These are phyloP conservation scores for Xeromyces bisporus DNA, from an alignment of 495 filamentous ascomycete genomes.

Conservation along the genomic window DNA sequence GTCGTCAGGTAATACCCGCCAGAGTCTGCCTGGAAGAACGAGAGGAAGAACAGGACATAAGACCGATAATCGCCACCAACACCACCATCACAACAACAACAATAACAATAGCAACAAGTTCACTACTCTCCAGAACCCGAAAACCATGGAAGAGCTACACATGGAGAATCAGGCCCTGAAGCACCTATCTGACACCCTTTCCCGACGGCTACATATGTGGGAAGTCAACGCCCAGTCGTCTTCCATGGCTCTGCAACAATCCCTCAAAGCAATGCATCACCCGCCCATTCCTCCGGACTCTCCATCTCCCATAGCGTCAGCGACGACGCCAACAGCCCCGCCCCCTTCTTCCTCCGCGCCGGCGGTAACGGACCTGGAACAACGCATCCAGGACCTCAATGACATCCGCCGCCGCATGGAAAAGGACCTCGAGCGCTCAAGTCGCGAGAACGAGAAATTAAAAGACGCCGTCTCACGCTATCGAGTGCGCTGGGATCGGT, in stretches of 20 bases:
- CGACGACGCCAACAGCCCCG: constrained; percentile 10
- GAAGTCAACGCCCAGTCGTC: constrained; percentile 71
- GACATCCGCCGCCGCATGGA: constrained; percentile 27
- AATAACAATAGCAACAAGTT: constrained; percentile 19
- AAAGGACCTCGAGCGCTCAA: constrained; percentile 39
- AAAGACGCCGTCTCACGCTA: constrained; percentile 49
- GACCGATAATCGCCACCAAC: background rate
- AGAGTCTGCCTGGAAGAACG: constrained; percentile 10
- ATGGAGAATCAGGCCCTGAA: constrained; percentile 66
- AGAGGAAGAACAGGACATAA: constrained; percentile 11
- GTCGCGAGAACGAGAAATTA: constrained; percentile 53
- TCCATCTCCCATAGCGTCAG: constrained; percentile 11
- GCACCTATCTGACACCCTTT: constrained; percentile 58
- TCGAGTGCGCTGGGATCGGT: constrained; percentile 62
- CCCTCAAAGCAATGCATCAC: constrained; percentile 48
- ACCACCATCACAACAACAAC: too few relatives aligned
- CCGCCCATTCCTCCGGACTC: constrained; percentile 21
- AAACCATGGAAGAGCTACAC: constrained; percentile 65
- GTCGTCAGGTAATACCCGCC: constrained; percentile 30
- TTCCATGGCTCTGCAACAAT: constrained; percentile 63
- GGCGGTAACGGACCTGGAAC: constrained; percentile 16
- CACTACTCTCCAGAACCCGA: constrained; percentile 18
- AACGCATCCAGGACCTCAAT: constrained; percentile 31
- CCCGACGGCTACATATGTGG: constrained; percentile 63
- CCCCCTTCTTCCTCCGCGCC: constrained; percentile 10